A percentile compares a stretch with the other conserved stretches of the same genome.
phyloP scores from a whole-genome alignment of 2,329 filamentous ascomycete species.

The Immersiporthe knoxdaviesiana region DNA sequence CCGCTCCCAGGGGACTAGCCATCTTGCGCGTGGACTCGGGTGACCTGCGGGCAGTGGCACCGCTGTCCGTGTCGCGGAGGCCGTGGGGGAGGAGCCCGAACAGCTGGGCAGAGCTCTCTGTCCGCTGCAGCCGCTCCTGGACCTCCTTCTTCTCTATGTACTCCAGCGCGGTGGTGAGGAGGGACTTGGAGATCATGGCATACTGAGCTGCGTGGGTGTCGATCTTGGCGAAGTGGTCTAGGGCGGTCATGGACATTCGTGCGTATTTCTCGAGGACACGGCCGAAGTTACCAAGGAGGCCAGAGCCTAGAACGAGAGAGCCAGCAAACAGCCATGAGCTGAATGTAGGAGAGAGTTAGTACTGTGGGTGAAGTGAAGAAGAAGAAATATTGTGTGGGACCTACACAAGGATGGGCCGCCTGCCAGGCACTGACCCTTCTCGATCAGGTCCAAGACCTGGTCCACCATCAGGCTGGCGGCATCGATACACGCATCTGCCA shows the following conservation, averaged over 20 bases:
- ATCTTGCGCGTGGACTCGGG: conserved; percentile 18
- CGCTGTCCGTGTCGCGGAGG: conserved; percentile 4
- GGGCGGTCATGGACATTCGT: conserved; percentile 49
- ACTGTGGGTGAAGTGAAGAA: neutral
- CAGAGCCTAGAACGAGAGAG: conserved; percentile 55
- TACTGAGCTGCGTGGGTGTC: conserved; percentile 58
- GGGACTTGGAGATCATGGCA: conserved; percentile 55
- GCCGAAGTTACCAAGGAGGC: conserved; percentile 55
- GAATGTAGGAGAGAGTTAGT: neutral
- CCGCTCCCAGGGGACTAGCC: neutral
- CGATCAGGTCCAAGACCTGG: conserved; percentile 48
- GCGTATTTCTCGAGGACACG: conserved; percentile 56
- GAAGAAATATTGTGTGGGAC: conserved; percentile 32
- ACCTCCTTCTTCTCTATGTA: conserved; percentile 53
- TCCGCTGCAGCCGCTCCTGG: conserved; percentile 50
- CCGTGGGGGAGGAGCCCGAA: conserved; percentile 52
- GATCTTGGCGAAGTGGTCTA: conserved; percentile 53
- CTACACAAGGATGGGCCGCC: conserved; percentile 55
- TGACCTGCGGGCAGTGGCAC: neutral
- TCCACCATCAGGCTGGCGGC: conserved; percentile 59
- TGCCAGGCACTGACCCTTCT: conserved; percentile 46
- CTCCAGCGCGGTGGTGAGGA: conserved; percentile 50
- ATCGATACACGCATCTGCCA: conserved; percentile 60
- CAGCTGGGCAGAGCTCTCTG: conserved; percentile 55
- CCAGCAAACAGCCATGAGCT: conserved; percentile 60